Evolutionary conservation across 495 filamentous ascomycete genomes (phyloP), one percentile per base, ranked within the genome.

Genomic region (Hyaloscypha hepaticicola): DNA sequence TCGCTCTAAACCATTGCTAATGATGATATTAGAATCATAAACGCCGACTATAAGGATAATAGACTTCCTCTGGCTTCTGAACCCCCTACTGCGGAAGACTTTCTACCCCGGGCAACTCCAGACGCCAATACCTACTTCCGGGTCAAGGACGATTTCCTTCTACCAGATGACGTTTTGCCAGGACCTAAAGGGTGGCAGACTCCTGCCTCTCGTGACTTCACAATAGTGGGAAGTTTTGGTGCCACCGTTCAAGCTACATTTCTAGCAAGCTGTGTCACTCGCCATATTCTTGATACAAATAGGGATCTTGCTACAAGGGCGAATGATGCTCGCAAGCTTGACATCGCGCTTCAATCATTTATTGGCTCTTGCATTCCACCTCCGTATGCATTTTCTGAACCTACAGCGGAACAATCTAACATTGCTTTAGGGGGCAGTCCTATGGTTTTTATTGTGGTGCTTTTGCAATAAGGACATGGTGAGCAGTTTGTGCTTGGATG

Each of bases 391-490:
- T 26, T 27, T 21, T 9, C 26, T 22, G 31, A 28, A 28, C 14
- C n/a, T 29, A 2, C 26, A 16, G 22, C 28, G 34, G 5, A 21
- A 55, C 1, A 11, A 1, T 49, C 29, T 27, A 28, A 24, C 26
- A 24, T 57, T 24, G n/a, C 48, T 62, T 34, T 45, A 56, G 51
- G 12, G 63, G 63, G 4, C 33, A 59, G 27, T 33, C 62, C 4
- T 14, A n/a, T 21, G 67, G 63, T 21, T 2, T 1, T 3, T 69
- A 64, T 50, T 69, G 67, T 55, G 67, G 67, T 24, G 34, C 63
- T 16, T 69, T 49, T 49, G 58, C 50, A 11, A 57, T 66, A 16
- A 58, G 58, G 7, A 55, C 34, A 3, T 29, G 27, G 66, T 69
- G 27, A 51, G 56, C 28, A 24, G 25, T 12, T 24, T 16, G 5